Evolutionary conservation across 2,329 filamentous ascomycete genomes (phyloP), one percentile per base, ranked within the genome.

Genomic region (Hypoxylon sp.): DNA sequence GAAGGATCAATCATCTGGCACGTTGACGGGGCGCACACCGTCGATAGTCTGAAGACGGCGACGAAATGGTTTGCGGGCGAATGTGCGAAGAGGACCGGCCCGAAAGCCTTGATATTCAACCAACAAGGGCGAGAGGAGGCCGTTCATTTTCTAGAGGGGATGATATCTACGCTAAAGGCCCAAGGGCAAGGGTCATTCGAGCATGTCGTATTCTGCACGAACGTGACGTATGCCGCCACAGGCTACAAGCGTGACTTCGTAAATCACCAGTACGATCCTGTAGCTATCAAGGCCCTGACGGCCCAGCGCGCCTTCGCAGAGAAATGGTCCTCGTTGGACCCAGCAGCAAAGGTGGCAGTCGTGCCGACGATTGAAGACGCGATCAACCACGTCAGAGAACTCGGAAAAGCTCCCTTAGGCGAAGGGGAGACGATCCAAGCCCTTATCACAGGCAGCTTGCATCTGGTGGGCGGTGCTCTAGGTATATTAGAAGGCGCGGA

Each of bases 1-100:
- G 86, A 89, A 67, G 83, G 82, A 2, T 75, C 76, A 1, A 82
- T 97, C 4, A 85, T 85, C 15, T 99, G 95, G 94, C 92, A 94
- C 76, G 88, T 99, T 19, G 96, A 99, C 76, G 94, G 96, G 7
- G 96, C 94, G 2, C 96, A 99, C 80, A 99, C 95, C 0, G 85
- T 92, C 2, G 95, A 98, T 77, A 98, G 94, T 77, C 91, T 99
- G 60, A 88, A 91, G 70, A 87, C 93, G 71, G 93, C 93, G 3
- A 91, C 91, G 0, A 87, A 88, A 68, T 98, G 94, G 94, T 98
- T 97, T 76, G 87, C 89, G 1, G 79, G 79, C 8, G 84, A 87
- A 73, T 82, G 73, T 44, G 70, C 63, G 8, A 59, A 68, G n/a
- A 55, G 57, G 68, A 17, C 60, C 3, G 73, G 73, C 0, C 72